Evolutionary conservation across 768 basidiomycete genomes (phyloP).

Genomic region (Austroboletus festivus): DNA sequence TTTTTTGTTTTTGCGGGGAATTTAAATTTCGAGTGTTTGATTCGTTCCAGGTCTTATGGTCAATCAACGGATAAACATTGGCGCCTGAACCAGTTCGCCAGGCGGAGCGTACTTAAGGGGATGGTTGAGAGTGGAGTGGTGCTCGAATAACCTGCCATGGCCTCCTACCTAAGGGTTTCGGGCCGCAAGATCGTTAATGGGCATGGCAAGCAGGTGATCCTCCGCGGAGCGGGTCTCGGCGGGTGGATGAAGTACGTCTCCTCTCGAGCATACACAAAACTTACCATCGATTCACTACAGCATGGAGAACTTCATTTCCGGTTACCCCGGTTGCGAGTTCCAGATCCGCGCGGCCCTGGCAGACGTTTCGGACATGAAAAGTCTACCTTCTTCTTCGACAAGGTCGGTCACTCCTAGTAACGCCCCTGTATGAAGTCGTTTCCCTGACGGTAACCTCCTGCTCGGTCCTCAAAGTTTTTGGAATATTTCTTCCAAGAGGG

Average conservation of each 20-base stretch:
- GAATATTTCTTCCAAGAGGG: conserved; percentile 79
- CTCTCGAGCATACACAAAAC: conserved; percentile 5
- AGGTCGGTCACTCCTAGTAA: conserved; percentile 40
- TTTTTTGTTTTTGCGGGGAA: conserved; percentile 11
- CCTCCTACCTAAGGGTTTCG: conserved; percentile 50
- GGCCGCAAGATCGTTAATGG: conserved; percentile 61
- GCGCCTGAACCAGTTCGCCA: no score
- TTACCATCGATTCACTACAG: conserved; percentile 30
- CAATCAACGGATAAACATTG: conserved; percentile 16
- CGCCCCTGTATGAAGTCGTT: neutral
- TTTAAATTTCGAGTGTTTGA: conserved; percentile 20
- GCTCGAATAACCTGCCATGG: conserved; percentile 13
- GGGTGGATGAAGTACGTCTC: conserved; percentile 81
- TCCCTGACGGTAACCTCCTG: neutral
- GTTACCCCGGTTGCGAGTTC: conserved; percentile 78
- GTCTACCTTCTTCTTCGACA: conserved; percentile 81
- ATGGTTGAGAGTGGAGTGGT: no score
- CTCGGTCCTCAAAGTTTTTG: conserved; percentile 51
- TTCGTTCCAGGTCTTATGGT: neutral
- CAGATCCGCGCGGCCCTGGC: conserved; percentile 73
- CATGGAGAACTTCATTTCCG: conserved; percentile 78
- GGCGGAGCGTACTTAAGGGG: no score
- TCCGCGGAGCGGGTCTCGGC: conserved; percentile 74
- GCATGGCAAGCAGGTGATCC: conserved; percentile 53
- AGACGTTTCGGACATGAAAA: conserved; percentile 62